Conservation (phyloP, 2,329 filamentous ascomycete genomes). For the Diaporthe nobilis region DNA sequence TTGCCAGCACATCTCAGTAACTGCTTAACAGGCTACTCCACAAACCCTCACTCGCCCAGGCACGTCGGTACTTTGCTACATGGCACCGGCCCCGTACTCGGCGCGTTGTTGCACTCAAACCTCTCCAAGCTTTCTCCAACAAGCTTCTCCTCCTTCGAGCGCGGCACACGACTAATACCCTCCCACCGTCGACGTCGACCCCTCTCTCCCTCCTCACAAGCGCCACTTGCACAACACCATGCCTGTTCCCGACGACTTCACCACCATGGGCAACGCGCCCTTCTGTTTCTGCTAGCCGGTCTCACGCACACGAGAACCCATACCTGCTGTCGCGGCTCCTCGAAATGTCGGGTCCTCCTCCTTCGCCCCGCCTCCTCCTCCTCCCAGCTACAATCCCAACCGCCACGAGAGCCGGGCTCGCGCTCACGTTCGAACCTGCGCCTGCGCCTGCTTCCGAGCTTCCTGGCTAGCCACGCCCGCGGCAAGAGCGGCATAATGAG, state of each 20-base stretch:
- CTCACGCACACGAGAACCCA: not conserved
- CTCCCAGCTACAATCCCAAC: slow-evolving; percentile 14
- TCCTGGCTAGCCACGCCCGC: not conserved
- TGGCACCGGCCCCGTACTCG: slow-evolving; percentile 6
- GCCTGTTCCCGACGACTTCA: slow-evolving; percentile 8
- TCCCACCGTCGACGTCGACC: not conserved
- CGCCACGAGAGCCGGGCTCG: slow-evolving; percentile 13
- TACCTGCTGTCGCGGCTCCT: slow-evolving; percentile 6
- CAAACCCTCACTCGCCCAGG: not conserved
- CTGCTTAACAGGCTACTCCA: not conserved
- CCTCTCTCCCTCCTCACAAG: not conserved
- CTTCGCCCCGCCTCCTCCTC: not conserved
- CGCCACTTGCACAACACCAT: not conserved
- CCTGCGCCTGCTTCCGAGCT: not conserved
- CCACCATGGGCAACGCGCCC: slow-evolving; percentile 12
- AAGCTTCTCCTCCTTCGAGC: not conserved
- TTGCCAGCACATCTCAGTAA: not conserved
- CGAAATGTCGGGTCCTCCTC: slow-evolving; percentile 38
- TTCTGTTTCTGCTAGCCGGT: not conserved
- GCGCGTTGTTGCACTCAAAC: not conserved
- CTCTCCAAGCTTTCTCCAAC: slow-evolving; percentile 31
- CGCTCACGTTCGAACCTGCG: not conserved
- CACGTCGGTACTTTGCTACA: not conserved
- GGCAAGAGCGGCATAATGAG: slow-evolving; percentile 25
- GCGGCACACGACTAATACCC: not conserved